Evolutionary conservation across 441 rosid genomes (phyloP), one percentile per base, ranked within the genome.

Genomic region (Populus hybrid): DNA sequence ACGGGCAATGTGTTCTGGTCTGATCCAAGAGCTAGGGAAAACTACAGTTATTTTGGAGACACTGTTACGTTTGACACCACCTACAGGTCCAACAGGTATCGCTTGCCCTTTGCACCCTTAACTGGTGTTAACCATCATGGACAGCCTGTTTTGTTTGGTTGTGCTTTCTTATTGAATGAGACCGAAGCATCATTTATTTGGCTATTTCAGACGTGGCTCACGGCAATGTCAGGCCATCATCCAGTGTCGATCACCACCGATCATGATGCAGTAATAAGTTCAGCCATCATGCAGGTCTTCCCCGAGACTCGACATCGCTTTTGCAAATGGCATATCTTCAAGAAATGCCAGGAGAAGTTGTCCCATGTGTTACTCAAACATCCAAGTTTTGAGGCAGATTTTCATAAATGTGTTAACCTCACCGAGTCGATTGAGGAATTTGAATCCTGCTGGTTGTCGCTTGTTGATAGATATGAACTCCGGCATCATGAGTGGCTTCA

Each of bases 81-180:
- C 77, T 95, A 91, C 82, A 86, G 97, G 82, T 89, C 94, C 65
- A 90, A 92, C 81, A 82, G 94, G 80, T 95, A 91, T 74, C 90
- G 94, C 29, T 83, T 95, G 77, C 99, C 98, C 38, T 92, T 92
- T 76, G 98, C 97, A 23, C 92, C 98, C 14, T 95, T 95, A 87
- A 94, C 94, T 45, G 99, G 98, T 12, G 89, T 94, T 61, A 95
- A 95, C 82, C 98, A 95, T 84, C 99, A 95, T 73, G 98, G 97
- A 31, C 99, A 94, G 71, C 93, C 97, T 38, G 84, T 94, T 76
- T 79, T 95, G 68, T 95, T 95, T 40, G 98, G 99, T 31, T 95
- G 98, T 78, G 99, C 97, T 61, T 88, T 95, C 82, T 81, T 95
- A 38, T 83, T 95, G 9, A 91, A 92, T 81, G 99, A 95, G 79